Percentiles rank a stretch among this genome's conserved stretches.
Evolutionary conservation across 129 eudicot species (phyloP).

Genomic region (Solidago caesia): DNA sequence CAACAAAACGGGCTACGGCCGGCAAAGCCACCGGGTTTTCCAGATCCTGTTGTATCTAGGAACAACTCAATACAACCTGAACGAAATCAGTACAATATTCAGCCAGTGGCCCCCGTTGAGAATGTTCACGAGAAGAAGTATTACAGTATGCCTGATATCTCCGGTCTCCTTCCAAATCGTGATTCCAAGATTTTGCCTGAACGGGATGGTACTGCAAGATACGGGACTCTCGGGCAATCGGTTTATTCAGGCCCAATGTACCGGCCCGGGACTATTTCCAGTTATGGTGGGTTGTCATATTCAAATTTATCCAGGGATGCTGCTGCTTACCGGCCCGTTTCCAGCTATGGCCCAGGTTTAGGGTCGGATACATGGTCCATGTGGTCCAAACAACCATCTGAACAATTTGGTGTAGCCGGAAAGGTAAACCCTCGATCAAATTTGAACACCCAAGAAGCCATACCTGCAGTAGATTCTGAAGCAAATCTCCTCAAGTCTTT

Average conservation of each 20-base stretch:
- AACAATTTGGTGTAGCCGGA: conserved; percentile 79
- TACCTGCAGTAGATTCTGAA: conserved; percentile 56
- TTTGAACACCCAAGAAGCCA: conserved; percentile 42
- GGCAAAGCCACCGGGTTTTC: conserved; percentile 81
- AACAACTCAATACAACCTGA: conserved; percentile 65
- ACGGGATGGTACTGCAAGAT: conserved; percentile 21
- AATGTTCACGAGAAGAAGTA: conserved; percentile 61
- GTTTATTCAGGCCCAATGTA: conserved; percentile 42
- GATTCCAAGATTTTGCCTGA: conserved; percentile 32
- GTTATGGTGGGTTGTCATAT: conserved; percentile 32
- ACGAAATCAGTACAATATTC: conserved; percentile 33
- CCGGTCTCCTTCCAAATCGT: conserved; percentile 61
- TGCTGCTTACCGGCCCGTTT: conserved; percentile 47
- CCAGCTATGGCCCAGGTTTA: conserved; percentile 29
- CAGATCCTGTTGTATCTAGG: conserved; percentile 64
- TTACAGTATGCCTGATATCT: conserved; percentile 90
- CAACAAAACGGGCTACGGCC: conserved; percentile 54
- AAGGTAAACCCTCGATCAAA: conserved; percentile 24
- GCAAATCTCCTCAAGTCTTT: conserved; percentile 69
- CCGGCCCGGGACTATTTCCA: conserved; percentile 43
- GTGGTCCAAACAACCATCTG: conserved; percentile 87
- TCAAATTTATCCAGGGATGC: conserved; percentile 50
- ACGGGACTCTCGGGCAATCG: conserved; percentile 42
- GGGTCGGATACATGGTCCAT: conserved; percentile 56
- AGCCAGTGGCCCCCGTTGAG: conserved; percentile 36